Evolutionary conservation across 352 stramenopile species (phyloP).

Genomic region (Peronosclerospora sorghi): DNA sequence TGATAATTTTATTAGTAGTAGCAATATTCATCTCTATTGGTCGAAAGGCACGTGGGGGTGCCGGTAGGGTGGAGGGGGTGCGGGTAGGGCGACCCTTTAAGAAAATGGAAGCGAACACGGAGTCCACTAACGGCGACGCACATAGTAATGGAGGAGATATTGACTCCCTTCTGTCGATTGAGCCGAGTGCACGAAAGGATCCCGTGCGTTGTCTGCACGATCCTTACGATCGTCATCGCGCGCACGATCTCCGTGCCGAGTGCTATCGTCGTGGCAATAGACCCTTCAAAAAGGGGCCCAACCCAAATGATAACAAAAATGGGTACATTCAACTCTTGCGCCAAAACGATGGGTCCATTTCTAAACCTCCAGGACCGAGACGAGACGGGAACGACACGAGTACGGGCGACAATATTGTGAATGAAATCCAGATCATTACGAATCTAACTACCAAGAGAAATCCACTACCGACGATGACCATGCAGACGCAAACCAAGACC

Average conservation of each 20-base stretch:
- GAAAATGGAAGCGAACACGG: constrained; percentile 15
- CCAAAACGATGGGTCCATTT: constrained; percentile 36
- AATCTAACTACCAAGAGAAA: constrained; percentile 49
- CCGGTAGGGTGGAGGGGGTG: too few species aligned
- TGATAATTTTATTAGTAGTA: too few species aligned
- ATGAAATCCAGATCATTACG: constrained; percentile 12
- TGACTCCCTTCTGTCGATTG: constrained; percentile 51
- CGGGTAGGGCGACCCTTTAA: too few species aligned
- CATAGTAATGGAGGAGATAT: constrained; percentile 45
- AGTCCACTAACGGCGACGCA: constrained; percentile 27
- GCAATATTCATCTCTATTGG: too few species aligned
- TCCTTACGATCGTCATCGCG: constrained; percentile 65
- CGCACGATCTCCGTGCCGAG: constrained; percentile 64
- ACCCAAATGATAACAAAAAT: constrained; percentile 81
- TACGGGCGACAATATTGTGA: constrained; percentile 1
- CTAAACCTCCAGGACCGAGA: constrained; percentile 11
- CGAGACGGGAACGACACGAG: constrained; percentile 11
- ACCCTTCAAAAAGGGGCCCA: constrained; percentile 69
- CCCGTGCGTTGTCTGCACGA: constrained; percentile 31
- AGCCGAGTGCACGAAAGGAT: constrained; percentile 20
- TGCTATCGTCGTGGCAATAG: constrained; percentile 67
- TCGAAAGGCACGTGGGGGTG: too few species aligned
- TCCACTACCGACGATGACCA: constrained; percentile 17
- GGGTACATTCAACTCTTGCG: constrained; percentile 65
- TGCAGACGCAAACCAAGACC: constrained; percentile 14